Evolutionary conservation across 352 stramenopile genomes (phyloP), one percentile per base, ranked within the genome.

Genomic region (Phytophthora sp.): DNA sequence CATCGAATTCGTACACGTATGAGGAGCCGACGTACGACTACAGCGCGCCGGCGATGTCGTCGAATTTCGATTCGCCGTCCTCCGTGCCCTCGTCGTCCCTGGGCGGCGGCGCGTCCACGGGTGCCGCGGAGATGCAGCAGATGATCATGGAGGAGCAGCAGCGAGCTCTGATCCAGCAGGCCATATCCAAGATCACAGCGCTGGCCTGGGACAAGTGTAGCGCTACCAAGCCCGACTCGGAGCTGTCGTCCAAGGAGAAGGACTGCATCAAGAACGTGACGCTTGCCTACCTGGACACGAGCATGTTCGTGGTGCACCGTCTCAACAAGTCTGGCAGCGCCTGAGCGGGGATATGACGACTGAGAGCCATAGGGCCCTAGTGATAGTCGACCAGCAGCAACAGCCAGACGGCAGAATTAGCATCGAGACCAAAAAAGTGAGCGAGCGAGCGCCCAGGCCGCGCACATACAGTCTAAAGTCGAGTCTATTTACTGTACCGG

Each of bases 141-240:
- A 72, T 94, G 49, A 78, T 96, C 47, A 74, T 94, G 73, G 86
- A 94, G 67, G 89, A 96, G 73, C 89, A 96, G 76, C 85, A 94
- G 73, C 88, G 87, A 58, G 87, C 84, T 49, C 53, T 95, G 31
- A 91, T 96, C 58, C 89, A 95, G 66, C 84, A 94, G 67, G 88
- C 88, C 46, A 85, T 96, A 54, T 87, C 85, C 57, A 96, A 96
- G 83, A 94, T 96, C 70, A 94, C 89, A 52, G 84, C 87, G 18
- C 82, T 96, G 52, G 90, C 88, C 29, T 96, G 88, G 88, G 88
- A 96, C 71, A 96, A 94, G 69, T 96, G 89, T 71, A 94, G 85
- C 69, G 85, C 82, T 50, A 83, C 66, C 74, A 94, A 93, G 67
- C 86, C 88, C 30, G 88, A 95, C 70, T 78, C 78, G 57, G 83